Evolutionary conservation across 2,329 filamentous ascomycete species (phyloP), one percentile per base, ranked within the genome.

Genomic region (Ceratocystis eucalypticola): DNA sequence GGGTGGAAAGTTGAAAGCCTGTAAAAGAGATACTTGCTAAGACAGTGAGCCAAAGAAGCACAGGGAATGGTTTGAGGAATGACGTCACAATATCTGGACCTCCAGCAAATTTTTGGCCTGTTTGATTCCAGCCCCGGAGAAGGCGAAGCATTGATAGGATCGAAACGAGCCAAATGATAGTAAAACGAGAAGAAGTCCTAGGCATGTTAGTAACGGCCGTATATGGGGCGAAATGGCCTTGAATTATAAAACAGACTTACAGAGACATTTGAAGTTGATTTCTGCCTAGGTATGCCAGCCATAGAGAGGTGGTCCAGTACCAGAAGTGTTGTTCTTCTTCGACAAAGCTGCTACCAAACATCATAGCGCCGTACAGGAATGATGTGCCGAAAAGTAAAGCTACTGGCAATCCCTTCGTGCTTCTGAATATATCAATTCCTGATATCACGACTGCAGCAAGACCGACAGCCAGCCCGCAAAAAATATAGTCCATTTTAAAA

Each of bases 291-390:
- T 80, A 77, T 1, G 79, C 75, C 41, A 88, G 73, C 89, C 89
- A 95, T 5, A 84, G 82, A 0, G 88, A 86, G 0, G 87, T 83
- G 1, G 84, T 77, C 91, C 93, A 97, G 76, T 99, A 97, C 94
- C 94, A 99, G 74, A 96, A 96, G 70, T 97, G 91, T 62, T 99
- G 94, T 74, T 99, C 94, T 76, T 99, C 94, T 75, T 99, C 94
- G 1, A 99, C 91, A 74, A 94, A 99, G 72, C 92, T 97, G 74
- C 90, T 96, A 8, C 92, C 93, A 76, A 97, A 97, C 92, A 97
- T 97, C 85, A 96, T 95, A 46, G 84, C 74, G 1, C 87, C 85
- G 72, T 97, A 96, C 28, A 37, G 25, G 0, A 86, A 61, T 0
- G 82, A 82, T 37, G 85, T 77, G 1, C 81, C 69, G 2, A 77